A percentile compares a stretch with the other conserved stretches of the same genome.
These are phyloP conservation scores for Cymbopogon flexuosus DNA, from an alignment of 202 grass and related monocot species.

Conservation along the genomic window DNA sequence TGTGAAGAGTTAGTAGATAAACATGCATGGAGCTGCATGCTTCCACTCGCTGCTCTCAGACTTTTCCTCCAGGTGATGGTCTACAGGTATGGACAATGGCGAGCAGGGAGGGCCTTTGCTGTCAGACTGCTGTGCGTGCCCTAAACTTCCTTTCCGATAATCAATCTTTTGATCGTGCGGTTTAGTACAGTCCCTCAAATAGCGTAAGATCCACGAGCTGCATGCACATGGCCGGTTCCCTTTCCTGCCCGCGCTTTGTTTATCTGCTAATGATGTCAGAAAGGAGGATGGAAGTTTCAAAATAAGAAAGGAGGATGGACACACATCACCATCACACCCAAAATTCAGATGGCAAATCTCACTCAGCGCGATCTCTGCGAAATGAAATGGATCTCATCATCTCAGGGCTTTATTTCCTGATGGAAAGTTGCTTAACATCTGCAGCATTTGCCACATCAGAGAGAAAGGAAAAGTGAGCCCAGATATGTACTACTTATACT, in stretches of 20 bases:
- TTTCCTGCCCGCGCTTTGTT: not conserved
- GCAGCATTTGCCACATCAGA: not conserved
- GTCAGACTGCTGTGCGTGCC: no score
- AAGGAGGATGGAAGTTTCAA: not conserved
- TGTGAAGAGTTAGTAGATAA: not conserved
- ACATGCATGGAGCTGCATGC: not conserved
- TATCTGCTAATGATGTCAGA: not conserved
- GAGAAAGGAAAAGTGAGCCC: not conserved
- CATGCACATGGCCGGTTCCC: slow-evolving; percentile 13
- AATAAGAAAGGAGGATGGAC: not conserved
- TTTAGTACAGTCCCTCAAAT: not conserved
- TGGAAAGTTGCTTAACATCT: not conserved
- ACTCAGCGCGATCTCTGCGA: not conserved
- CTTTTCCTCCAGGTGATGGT: slow-evolving; percentile 19
- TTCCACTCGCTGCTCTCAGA: slow-evolving; percentile 8
- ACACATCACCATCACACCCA: not conserved
- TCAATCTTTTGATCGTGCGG: not conserved
- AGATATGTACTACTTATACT: not conserved
- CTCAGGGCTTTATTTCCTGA: not conserved
- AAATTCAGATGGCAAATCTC: not conserved
- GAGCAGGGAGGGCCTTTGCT: not conserved
- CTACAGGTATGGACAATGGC: slow-evolving; percentile 33
- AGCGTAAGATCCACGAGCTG: slow-evolving; percentile 9
- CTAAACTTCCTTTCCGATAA: slow-evolving; percentile 6
- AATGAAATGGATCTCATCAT: not conserved